Conservation (phyloP, 768 basidiomycete species). For the Albatrellus ellisii region DNA sequence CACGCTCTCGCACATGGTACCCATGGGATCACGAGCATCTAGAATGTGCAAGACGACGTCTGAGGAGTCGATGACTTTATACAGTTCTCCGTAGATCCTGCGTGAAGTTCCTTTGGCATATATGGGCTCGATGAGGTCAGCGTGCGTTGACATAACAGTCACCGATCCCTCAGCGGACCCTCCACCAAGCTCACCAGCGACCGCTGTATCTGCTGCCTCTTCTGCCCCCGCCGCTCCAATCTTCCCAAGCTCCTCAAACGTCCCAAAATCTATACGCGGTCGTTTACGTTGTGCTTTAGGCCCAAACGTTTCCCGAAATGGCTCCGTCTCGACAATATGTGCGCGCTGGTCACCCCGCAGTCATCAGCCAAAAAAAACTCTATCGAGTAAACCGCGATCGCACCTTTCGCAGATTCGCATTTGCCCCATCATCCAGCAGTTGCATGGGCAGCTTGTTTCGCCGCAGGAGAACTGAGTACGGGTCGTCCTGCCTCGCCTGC, state of each 20-base stretch:
- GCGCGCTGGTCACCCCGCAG: slow-evolving; percentile 59
- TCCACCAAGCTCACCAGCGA: slow-evolving; percentile 29
- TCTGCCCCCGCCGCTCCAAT: slow-evolving; percentile 41
- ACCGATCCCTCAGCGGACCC: slow-evolving; percentile 30
- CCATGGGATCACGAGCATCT: slow-evolving; percentile 91
- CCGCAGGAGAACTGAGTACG: slow-evolving; percentile 87
- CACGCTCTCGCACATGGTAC: slow-evolving; percentile 90
- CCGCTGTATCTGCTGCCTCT: slow-evolving; percentile 33
- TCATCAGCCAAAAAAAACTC: background rate
- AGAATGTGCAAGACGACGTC: slow-evolving; percentile 93
- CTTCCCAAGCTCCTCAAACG: slow-evolving; percentile 82
- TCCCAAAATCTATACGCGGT: slow-evolving; percentile 77
- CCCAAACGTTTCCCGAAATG: slow-evolving; percentile 90
- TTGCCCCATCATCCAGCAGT: slow-evolving; percentile 79
- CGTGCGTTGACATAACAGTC: slow-evolving; percentile 46
- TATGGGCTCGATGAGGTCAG: slow-evolving; percentile 79
- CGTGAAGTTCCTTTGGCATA: slow-evolving; percentile 92
- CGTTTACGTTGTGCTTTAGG: slow-evolving; percentile 91
- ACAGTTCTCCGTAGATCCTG: slow-evolving; percentile 94
- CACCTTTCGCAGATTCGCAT: slow-evolving; percentile 69
- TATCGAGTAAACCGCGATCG: slow-evolving; percentile 4
- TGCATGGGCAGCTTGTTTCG: slow-evolving; percentile 98
- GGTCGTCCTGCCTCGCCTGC: slow-evolving; percentile 74
- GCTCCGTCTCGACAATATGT: slow-evolving; percentile 94
- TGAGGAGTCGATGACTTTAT: slow-evolving; percentile 98